Percentiles rank a stretch among this genome's conserved stretches.
phyloP scores from a whole-genome alignment of 352 stramenopile genomes.

The Phytophthora sojae region DNA sequence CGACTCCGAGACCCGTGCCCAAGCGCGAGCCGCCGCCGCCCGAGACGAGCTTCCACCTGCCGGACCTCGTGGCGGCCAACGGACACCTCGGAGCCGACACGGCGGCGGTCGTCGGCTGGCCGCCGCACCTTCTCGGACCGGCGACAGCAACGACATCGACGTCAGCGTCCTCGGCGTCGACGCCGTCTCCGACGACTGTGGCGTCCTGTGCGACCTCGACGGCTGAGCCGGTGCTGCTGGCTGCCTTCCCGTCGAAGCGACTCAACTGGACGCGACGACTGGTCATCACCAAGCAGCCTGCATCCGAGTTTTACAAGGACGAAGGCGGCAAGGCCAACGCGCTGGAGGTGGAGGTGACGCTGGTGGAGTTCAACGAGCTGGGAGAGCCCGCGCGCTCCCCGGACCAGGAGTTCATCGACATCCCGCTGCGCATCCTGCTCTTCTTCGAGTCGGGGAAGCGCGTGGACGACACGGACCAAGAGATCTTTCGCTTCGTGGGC shows the following conservation, averaged over 20 bases:
- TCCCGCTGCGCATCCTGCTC: conserved; percentile 79
- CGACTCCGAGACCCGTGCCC: conserved; percentile 19
- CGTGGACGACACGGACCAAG: conserved; percentile 84
- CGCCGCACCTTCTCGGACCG: conserved; percentile 28
- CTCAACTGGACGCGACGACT: conserved; percentile 72
- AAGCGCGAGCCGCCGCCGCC: conserved; percentile 23
- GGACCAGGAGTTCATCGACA: conserved; percentile 82
- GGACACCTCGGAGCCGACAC: conserved; percentile 5
- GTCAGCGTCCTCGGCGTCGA: conserved; percentile 15
- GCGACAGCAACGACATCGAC: not conserved
- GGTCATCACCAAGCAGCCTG: conserved; percentile 87
- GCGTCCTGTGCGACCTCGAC: conserved; percentile 13
- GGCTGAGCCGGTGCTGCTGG: conserved; percentile 5
- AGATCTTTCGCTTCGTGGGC: conserved; percentile 89
- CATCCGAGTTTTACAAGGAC: conserved; percentile 90
- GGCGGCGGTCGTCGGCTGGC: conserved; percentile 22
- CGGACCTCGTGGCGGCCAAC: conserved; percentile 23
- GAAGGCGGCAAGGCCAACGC: conserved; percentile 89
- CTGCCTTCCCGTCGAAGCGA: conserved; percentile 39
- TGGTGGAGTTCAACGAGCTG: conserved; percentile 81
- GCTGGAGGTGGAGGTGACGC: conserved; percentile 78
- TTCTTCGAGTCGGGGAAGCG: conserved; percentile 90
- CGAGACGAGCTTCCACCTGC: conserved; percentile 36
- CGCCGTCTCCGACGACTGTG: conserved; percentile 11
- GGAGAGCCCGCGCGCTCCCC: conserved; percentile 70